Conservation (phyloP, 495 filamentous ascomycete genomes). For the Tuber indicum region DNA sequence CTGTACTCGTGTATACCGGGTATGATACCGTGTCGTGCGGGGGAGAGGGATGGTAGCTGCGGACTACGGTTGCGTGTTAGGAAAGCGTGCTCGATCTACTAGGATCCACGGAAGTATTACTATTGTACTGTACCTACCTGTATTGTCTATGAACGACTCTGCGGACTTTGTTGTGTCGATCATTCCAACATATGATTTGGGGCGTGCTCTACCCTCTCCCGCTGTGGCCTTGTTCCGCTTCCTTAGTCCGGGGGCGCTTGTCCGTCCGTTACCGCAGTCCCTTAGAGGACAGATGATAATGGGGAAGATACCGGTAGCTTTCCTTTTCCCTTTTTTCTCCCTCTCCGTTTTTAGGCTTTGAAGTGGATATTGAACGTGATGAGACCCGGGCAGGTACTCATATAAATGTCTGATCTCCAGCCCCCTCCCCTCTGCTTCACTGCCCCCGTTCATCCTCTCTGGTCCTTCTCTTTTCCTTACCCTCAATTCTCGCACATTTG, state of each 20-base stretch:
- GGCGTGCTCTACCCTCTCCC: background rate
- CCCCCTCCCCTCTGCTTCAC: background rate
- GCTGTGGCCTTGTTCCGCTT: background rate
- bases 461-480: background rate
- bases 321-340: background rate
- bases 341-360: background rate
- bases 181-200: background rate
- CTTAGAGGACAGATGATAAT: background rate
- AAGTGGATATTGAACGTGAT: background rate
- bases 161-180: background rate
- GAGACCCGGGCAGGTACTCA: background rate
- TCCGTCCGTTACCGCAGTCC: too few species aligned
- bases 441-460: background rate
- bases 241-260: background rate
- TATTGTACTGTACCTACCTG: background rate
- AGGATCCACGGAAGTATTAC: background rate
- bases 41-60: background rate
- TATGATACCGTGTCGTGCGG: background rate
- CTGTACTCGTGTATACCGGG: background rate
- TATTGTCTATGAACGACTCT: background rate
- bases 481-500: background rate
- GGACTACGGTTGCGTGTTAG: background rate
- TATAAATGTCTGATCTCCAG: background rate
- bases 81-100: background rate
- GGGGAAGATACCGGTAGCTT: background rate